A percentile compares a stretch with the other conserved stretches of the same genome.
phyloP scores from a whole-genome alignment of 2,329 filamentous ascomycete genomes.

The Botryotinia convoluta region DNA sequence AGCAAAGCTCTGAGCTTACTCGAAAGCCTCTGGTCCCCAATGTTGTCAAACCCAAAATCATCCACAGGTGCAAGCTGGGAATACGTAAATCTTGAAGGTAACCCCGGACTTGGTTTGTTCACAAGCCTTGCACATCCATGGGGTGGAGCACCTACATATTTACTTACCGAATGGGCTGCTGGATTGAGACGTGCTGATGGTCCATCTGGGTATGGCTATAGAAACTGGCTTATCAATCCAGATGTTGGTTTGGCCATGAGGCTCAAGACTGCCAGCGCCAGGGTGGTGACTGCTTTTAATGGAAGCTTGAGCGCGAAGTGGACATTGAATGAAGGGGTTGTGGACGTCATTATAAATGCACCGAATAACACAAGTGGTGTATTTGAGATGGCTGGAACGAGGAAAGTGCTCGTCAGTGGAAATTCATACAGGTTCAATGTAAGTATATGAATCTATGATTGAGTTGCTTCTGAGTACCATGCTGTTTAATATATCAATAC shows the following conservation, averaged over 20 bases:
- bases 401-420: neutral
- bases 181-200: neutral
- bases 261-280: neutral
- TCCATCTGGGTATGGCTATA: neutral
- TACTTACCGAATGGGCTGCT: slow-evolving; percentile 33
- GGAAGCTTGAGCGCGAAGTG: neutral
- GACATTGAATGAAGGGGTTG: neutral
- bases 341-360: neutral
- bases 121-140: slow-evolving; percentile 46
- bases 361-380: neutral
- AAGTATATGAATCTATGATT: neutral
- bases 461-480: neutral
- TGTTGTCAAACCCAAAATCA: slow-evolving; percentile 41
- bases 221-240: neutral
- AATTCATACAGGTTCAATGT: neutral
- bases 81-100: slow-evolving; percentile 39
- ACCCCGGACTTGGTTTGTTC: slow-evolving; percentile 43
- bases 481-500: neutral
- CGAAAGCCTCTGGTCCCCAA: slow-evolving; percentile 43
- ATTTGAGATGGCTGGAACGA: neutral
- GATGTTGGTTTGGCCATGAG: neutral
- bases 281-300: neutral
- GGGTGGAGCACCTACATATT: slow-evolving; percentile 46
- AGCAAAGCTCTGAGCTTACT: slow-evolving; percentile 35
- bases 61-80: slow-evolving; percentile 46